Percentiles rank a stretch among this genome's conserved stretches.
Conservation (phyloP, 1,139 yeast genomes). For the Chernovozyma sophiae-reginae region DNA sequence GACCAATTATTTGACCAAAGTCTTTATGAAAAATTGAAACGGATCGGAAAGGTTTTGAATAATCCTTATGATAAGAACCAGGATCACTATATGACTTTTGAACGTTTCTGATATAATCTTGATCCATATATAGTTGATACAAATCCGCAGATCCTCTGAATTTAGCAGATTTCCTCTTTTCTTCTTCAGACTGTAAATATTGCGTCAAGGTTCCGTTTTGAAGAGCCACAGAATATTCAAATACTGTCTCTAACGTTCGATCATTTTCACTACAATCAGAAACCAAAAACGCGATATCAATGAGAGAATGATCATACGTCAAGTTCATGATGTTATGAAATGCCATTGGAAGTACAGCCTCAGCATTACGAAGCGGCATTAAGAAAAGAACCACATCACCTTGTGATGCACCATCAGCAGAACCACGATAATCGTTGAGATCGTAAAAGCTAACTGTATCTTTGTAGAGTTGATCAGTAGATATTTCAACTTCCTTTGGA, state of each 20-base stretch:
- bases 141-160: slow-evolving; percentile 55
- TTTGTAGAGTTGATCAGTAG: slow-evolving; percentile 18
- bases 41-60: slow-evolving; percentile 68
- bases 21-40: slow-evolving; percentile 77
- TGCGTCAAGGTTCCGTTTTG: slow-evolving; percentile 67
- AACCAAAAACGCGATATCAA: slow-evolving; percentile 81
- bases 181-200: slow-evolving; percentile 41
- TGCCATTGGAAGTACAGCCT: slow-evolving; percentile 73
- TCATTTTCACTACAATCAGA: slow-evolving; percentile 81
- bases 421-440: slow-evolving; percentile 53
- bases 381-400: slow-evolving; percentile 67
- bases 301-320: slow-evolving; percentile 76
- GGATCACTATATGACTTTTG: slow-evolving; percentile 58
- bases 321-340: slow-evolving; percentile 81
- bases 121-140: slow-evolving; percentile 67
- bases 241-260: slow-evolving; percentile 62
- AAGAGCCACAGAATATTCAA: slow-evolving; percentile 60
- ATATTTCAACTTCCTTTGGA: slow-evolving; percentile 4
- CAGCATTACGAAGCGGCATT: slow-evolving; percentile 82
- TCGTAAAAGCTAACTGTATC: slow-evolving; percentile 57
- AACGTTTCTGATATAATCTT: slow-evolving; percentile 55
- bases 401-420: slow-evolving; percentile 47
- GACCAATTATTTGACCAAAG: slow-evolving; percentile 81
- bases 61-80: slow-evolving; percentile 51
- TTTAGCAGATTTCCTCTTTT: slow-evolving; percentile 19